Base-by-base conservation (phyloP, 164 flowering plant species). In the Chloranthus sessilifolius region DNA sequence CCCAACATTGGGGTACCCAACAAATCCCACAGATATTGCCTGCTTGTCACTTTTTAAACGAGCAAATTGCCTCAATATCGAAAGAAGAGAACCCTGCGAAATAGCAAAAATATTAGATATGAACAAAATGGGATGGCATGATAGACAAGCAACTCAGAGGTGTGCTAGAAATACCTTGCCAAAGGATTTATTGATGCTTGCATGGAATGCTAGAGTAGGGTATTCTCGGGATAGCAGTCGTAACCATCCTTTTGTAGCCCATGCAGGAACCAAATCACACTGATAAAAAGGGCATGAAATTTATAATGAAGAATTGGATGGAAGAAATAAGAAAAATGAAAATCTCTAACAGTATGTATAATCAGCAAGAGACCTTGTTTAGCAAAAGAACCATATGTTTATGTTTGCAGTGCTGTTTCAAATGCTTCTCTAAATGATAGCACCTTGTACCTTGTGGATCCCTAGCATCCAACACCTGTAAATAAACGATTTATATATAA, bases 1-100 rank as follows among this genome's bases (percentile, higher is more conserved):
- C 35, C 99, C 99, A 65, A 94, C 99, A 75, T 94, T 94, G 22
- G 99, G 99, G 64, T 94, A 94, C 25, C 99, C 99, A 67, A 94
- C 66, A 71, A 94, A 94, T 48, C 99, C 99, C 44, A 94, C 99
- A 14, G 96, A 89, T 66, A 89, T 89, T 41, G 96, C 95, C 60
- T 94, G 99, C 63, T 87, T 94, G 72, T 94, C 99, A 69, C 85
- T 83, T 57, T 94, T 94, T 53, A 94, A 56, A 48, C 99, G 96
- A 21, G 99, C 68, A 67, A 83, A 94, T 62, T 94, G 99, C 62
- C 97, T 77, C 74, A 94, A 55, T 30, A 94, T 78, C 1, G 97
- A 89, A 28, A 94, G 67, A 31, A 94, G 95, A 61, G 99, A 85
- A 23, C 96, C 96, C 97, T 92, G 70, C 16, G 50, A 33, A 23